Evolutionary conservation across 1,284 basidiomycete species (phyloP).

Genomic region (Caloboletus inedulis): DNA sequence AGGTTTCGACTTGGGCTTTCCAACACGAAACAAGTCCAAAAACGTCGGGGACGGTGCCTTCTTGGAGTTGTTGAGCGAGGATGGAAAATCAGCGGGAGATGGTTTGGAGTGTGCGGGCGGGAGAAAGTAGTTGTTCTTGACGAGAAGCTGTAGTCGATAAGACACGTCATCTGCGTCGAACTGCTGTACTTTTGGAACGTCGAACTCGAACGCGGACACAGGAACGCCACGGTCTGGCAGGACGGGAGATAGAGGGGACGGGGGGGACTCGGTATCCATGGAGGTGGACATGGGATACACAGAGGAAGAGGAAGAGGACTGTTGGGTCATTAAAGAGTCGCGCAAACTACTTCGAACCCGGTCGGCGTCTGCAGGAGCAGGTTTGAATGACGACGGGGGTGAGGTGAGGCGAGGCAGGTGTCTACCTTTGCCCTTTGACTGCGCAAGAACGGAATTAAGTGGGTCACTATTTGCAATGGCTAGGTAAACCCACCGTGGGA

Average conservation of each 20-base stretch:
- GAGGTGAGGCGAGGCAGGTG: conserved; percentile 28
- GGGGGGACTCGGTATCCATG: conserved; percentile 54
- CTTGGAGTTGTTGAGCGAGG: conserved; percentile 39
- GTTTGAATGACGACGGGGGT: conserved; percentile 35
- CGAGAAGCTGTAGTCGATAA: conserved; percentile 72
- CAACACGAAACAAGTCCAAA: conserved; percentile 65
- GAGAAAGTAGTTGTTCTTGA: conserved; percentile 81
- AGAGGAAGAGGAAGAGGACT: conserved; percentile 65
- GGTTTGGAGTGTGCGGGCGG: conserved; percentile 81
- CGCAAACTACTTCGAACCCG: conserved; percentile 35
- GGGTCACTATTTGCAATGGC: conserved; percentile 11
- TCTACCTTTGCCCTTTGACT: conserved; percentile 33
- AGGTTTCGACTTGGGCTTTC: conserved; percentile 63
- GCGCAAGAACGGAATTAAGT: conserved; percentile 11
- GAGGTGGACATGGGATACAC: conserved; percentile 68
- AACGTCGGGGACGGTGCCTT: conserved; percentile 53
- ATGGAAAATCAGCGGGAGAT: conserved; percentile 55
- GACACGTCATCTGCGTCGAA: conserved; percentile 78
- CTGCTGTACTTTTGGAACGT: conserved; percentile 42
- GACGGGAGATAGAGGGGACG: conserved; percentile 53
- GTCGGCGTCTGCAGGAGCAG: conserved; percentile 26
- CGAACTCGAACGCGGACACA: conserved; percentile 48
- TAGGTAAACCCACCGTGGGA: conserved; percentile 21
- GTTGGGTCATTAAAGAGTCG: conserved; percentile 50
- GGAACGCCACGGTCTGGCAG: conserved; percentile 44